Percentiles rank a stretch among this genome's conserved stretches.
Evolutionary conservation across 1,139 yeast species (phyloP).

Genomic region (Arxiozyma telluris): DNA sequence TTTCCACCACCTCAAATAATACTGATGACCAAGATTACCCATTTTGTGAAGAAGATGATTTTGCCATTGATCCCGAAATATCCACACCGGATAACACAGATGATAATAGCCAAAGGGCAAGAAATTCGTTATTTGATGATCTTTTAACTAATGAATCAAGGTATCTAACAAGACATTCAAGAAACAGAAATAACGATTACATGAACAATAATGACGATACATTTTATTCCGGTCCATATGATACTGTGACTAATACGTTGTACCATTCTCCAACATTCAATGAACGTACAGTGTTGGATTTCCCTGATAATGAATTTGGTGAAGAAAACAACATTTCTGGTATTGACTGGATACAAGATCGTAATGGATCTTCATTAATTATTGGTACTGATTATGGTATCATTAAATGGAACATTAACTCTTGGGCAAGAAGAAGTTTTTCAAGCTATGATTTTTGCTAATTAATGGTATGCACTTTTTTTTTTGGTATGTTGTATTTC

Average conservation of each 20-base stretch:
- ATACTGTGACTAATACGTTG: neutral
- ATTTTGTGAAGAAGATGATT: conserved; percentile 1
- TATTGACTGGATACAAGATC: conserved; percentile 37
- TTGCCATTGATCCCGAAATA: conserved; percentile 5
- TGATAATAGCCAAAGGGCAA: neutral
- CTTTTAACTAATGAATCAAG: neutral
- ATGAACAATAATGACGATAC: conserved; percentile 1
- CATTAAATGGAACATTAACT: conserved; percentile 42
- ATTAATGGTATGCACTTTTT: neutral
- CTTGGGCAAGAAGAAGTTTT: conserved; percentile 45
- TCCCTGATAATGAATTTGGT: conserved; percentile 13
- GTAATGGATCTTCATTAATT: conserved; percentile 35
- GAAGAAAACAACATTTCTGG: conserved; percentile 41
- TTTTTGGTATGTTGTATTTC: neutral
- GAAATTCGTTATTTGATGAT: neutral
- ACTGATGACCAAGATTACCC: conserved; percentile 3
- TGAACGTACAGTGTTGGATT: conserved; percentile 5
- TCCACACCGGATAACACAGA: neutral
- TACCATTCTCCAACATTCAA: neutral
- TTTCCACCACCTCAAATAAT: conserved; percentile 23
- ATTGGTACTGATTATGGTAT: conserved; percentile 43
- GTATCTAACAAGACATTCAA: neutral
- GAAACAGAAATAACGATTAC: neutral
- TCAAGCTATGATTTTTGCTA: conserved; percentile 33
- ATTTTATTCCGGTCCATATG: conserved; percentile 1